Conservation (phyloP, 345 rosid genomes). For the Rhodamnia rubescens region DNA sequence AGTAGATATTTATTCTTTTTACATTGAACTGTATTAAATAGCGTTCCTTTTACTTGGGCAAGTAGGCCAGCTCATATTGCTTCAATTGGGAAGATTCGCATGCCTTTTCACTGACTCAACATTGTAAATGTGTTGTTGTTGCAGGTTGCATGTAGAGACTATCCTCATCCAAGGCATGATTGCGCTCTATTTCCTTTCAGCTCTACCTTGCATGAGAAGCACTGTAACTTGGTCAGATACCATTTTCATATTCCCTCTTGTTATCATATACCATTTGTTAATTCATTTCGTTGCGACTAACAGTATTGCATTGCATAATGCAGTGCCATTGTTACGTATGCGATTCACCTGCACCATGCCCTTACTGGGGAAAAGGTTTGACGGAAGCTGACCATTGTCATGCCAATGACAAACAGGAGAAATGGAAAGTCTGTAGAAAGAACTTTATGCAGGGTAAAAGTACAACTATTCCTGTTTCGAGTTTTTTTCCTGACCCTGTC, state of each 20-base stretch:
- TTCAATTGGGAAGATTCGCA: not conserved
- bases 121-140: not conserved
- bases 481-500: not conserved
- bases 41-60: not conserved
- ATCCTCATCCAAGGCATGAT: constrained; percentile 72
- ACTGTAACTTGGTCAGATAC: constrained; percentile 53
- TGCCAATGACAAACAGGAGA: constrained; percentile 59
- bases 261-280: not conserved
- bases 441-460: constrained; percentile 3
- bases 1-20: not conserved
- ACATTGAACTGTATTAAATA: not conserved
- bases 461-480: constrained; percentile 2
- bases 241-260: not conserved
- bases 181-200: constrained; percentile 57
- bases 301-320: constrained; percentile 3
- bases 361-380: constrained; percentile 41
- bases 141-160: constrained; percentile 93
- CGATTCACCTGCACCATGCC: constrained; percentile 72
- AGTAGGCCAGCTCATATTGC: not conserved
- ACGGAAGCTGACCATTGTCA: constrained; percentile 54
- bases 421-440: constrained; percentile 54
- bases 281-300: not conserved
- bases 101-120: not conserved
- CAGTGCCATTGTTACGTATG: constrained; percentile 94
- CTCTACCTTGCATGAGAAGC: constrained; percentile 38